Conservation (phyloP, 164 flowering plant species). For the Amborella trichopoda region DNA sequence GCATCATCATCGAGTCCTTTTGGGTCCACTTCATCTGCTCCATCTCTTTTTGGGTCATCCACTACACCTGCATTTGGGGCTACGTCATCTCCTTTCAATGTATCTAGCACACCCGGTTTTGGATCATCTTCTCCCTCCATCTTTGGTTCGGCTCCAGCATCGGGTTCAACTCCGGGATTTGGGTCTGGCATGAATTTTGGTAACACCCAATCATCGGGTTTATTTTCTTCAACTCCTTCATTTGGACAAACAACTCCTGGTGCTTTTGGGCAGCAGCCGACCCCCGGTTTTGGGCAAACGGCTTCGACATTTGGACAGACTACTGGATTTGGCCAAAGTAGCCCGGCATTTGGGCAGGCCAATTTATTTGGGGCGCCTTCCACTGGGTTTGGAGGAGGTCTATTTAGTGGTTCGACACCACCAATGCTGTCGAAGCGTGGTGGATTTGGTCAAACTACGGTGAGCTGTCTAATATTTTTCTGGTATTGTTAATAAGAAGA, state of each 20-base stretch:
- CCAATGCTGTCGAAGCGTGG: slow-evolving; percentile 26
- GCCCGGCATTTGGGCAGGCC: slow-evolving; percentile 20
- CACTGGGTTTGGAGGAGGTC: slow-evolving; percentile 40
- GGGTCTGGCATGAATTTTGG: slow-evolving; percentile 40
- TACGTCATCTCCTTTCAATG: slow-evolving; percentile 44
- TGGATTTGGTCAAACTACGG: slow-evolving; percentile 54
- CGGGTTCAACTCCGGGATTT: slow-evolving; percentile 41
- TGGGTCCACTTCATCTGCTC: slow-evolving; percentile 38
- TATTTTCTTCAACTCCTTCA: slow-evolving; percentile 55
- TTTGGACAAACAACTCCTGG: slow-evolving; percentile 50
- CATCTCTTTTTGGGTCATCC: slow-evolving; percentile 41
- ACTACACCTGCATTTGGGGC: slow-evolving; percentile 45
- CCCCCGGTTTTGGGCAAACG: slow-evolving; percentile 45
- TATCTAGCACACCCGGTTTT: slow-evolving; percentile 36
- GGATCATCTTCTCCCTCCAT: slow-evolving; percentile 37
- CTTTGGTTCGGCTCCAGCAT: slow-evolving; percentile 47
- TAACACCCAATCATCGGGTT: slow-evolving; percentile 58
- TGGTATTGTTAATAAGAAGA: too few relatives aligned
- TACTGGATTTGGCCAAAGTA: slow-evolving; percentile 23
- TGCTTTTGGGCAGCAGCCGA: slow-evolving; percentile 47
- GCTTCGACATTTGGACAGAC: slow-evolving; percentile 10
- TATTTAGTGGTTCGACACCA: slow-evolving; percentile 41
- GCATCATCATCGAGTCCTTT: slow-evolving; percentile 39
- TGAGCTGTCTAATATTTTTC: too few relatives aligned
- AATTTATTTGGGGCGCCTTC: slow-evolving; percentile 45